Base-by-base conservation (phyloP, 2,329 filamentous ascomycete genomes). In the Hypoxylon rubiginosum region DNA sequence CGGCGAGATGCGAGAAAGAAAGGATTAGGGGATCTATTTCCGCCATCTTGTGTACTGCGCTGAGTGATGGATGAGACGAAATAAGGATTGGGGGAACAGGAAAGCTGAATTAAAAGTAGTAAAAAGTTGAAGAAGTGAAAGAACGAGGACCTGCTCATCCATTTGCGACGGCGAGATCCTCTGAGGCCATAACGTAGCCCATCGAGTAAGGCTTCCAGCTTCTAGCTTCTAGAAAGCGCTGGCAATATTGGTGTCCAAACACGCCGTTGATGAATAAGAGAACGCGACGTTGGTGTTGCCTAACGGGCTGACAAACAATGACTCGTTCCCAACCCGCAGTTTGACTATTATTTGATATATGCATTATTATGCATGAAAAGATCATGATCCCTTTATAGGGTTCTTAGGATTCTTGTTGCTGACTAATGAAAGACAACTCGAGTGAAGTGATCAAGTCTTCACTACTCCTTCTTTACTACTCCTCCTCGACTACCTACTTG, bases 1-100 rank as follows among this genome's bases (percentile, higher is more conserved):
- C 75, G 8, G 76, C 77, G 57, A 88, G 73, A 70, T 88, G 85
- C 36, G 82, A 82, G 73, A 82, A 88, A 7, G 81, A 82, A 17
- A 78, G 71, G 4, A 88, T 76, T 32, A 83, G 74, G 2, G 82
- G 77, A 65, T 87, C 83, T 66, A 80, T 71, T 70, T 84, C 81
- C 0, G 76, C 57, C 82, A 83, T 84, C 30, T 66, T 72, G 39
- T 49, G 59, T 45, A 21, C 49, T 17, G 28, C 24, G 26, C 17
- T 19, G 0, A 4, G 11, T 10, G 24, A 24, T 39, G 15, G 13
- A 24, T 24, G 21, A 36, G 30, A 57, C 15, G 13, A 30, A 48
- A 6, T 41, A 34, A 4, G 21, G n/a, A 15, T 39, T 24, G 21
- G n/a, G 49, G 19, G 32, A 41, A 53, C 8, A 34, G 11, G 34